These are phyloP conservation scores for Magnusiomyces paraingens DNA, from an alignment of 1,139 yeast species.

Conservation along the genomic window DNA sequence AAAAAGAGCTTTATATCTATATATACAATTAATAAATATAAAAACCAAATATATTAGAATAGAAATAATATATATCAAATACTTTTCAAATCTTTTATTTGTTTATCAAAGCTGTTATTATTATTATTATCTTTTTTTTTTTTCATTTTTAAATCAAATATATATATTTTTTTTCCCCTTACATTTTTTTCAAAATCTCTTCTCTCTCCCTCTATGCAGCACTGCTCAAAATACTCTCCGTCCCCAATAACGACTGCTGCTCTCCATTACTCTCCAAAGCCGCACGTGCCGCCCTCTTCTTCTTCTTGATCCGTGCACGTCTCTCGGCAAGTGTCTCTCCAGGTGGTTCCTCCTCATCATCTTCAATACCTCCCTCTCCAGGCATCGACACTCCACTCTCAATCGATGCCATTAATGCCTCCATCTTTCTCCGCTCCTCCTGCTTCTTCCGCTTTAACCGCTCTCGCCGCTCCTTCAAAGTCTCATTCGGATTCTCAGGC, in stretches of 20 bases:
- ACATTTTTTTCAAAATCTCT: no score
- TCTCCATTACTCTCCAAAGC: no score
- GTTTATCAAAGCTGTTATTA: neutral
- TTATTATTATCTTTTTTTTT: no score
- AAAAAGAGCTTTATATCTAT: no score
- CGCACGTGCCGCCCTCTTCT: constrained; percentile 11
- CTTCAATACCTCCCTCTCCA: constrained; percentile 2
- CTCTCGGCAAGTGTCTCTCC: constrained; percentile 32
- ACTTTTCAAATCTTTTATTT: neutral
- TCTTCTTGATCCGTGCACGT: constrained; percentile 28
- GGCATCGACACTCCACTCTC: no score
- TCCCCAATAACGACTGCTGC: no score
- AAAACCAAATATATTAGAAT: neutral
- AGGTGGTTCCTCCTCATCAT: constrained; percentile 13
- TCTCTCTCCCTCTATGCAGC: no score
- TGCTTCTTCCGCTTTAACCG: constrained; percentile 24
- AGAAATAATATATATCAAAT: neutral
- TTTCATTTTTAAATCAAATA: no score
- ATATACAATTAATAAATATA: neutral
- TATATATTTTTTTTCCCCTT: no score
- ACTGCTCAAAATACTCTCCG: no score
- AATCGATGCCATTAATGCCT: constrained; percentile 21
- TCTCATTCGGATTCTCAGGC: constrained; percentile 20
- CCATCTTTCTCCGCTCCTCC: constrained; percentile 27
- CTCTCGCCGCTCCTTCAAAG: constrained; percentile 28